Evolutionary conservation across 1,139 yeast genomes (phyloP).

Genomic region (Lodderomyces margitis): DNA sequence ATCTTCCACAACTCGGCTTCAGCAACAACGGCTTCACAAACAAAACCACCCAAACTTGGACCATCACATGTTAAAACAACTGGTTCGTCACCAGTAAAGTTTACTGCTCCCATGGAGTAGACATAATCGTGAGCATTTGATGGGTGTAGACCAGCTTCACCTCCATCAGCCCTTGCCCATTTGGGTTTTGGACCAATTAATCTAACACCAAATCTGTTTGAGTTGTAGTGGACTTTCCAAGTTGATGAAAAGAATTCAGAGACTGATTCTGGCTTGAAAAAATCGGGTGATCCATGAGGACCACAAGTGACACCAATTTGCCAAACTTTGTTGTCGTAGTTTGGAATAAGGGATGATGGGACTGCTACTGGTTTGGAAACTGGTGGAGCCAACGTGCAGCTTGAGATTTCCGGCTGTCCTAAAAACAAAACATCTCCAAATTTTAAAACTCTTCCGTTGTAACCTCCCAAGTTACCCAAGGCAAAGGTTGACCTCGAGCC

Average conservation of each 20-base stretch:
- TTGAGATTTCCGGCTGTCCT: conserved; percentile 69
- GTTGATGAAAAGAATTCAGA: conserved; percentile 68
- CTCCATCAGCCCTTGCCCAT: conserved; percentile 98
- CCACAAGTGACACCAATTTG: conserved; percentile 91
- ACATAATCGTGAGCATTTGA: conserved; percentile 97
- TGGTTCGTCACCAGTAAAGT: conserved; percentile 98
- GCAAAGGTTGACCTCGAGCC: conserved; percentile 98
- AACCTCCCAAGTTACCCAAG: conserved; percentile 90
- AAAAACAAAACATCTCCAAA: conserved; percentile 88
- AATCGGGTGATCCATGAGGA: conserved; percentile 97
- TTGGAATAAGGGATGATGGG: conserved; percentile 61
- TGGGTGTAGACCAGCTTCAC: conserved; percentile 97
- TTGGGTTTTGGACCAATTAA: conserved; percentile 92
- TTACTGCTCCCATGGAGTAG: conserved; percentile 92
- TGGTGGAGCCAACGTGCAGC: conserved; percentile 73
- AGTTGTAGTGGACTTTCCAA: conserved; percentile 96
- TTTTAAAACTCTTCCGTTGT: conserved; percentile 87
- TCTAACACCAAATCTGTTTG: conserved; percentile 94
- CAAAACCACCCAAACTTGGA: conserved; percentile 96
- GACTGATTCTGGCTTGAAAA: conserved; percentile 75
- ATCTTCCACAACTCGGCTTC: conserved; percentile 98
- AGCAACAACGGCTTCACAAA: conserved; percentile 92
- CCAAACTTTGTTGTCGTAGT: conserved; percentile 64
- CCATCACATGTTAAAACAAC: conserved; percentile 96
- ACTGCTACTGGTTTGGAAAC: conserved; percentile 57